Evolutionary conservation across 192 early-diverging fungal genomes (phyloP), one percentile per base, ranked within the genome.

Genomic region (Irineochytrium annulatum): DNA sequence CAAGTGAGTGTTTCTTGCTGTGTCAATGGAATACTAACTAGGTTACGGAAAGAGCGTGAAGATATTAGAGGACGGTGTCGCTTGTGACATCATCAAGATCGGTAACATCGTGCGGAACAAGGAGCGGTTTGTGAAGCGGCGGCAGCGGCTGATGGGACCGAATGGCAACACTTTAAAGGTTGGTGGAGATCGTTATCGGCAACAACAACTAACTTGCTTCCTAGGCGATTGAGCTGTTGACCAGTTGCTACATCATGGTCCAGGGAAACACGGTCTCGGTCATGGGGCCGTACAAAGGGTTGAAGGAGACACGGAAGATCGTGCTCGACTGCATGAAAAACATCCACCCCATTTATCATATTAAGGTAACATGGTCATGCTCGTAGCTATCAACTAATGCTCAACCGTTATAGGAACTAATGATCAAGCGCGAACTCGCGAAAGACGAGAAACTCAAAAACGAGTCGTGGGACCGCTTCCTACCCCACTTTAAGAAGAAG

Each of bases 311-410:
- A 24, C 83, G 94, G 24, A 75, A 88, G 35, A 93, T 99, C 43
- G 88, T 99, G 2, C 73, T 92, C 49, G 96, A 99, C 75, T 99
- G 96, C 65, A 91, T 99, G 85, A 94, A 94, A 65, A 99, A 99
- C 75, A 75, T 97, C 37, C 96, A 99, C 72, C 96, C 96, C 30
- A 95, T 99, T 62, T 97, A 99, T 76, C 92, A 99, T 55, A 99
- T 99, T 72, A 94, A 94, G 75, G 85, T 84, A 79, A 54, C 6
- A 24, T 8, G 26, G 26, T 5, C 8, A 41, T n/a, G n/a, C 8
- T 13, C 11, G n/a, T 13, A 41, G n/a, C n/a, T 41, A n/a, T 8
- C n/a, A n/a, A 41, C 37, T 41, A 8, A 41, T 41, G 37, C 11
- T 41, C 37, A 8, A 34, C 6, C 54, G 52, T 62, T 29, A 35